These are phyloP conservation scores for Botryosphaeria dothidea DNA, from an alignment of 2,329 filamentous ascomycete species.

Conservation along the genomic window DNA sequence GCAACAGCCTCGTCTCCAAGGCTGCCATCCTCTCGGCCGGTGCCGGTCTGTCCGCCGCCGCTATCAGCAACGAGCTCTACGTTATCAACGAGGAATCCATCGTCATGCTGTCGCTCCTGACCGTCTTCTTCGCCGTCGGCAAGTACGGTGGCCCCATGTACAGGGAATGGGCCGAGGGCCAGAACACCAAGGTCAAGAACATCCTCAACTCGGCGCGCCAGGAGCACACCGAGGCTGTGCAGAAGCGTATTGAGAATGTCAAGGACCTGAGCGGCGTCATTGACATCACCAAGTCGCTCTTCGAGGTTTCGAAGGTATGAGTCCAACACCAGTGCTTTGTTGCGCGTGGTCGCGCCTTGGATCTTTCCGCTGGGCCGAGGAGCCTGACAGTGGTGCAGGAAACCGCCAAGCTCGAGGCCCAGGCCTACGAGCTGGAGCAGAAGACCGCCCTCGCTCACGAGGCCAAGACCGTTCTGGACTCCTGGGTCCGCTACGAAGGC, in stretches of 20 bases:
- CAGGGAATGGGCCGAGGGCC: slow-evolving; percentile 84
- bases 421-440: slow-evolving; percentile 98
- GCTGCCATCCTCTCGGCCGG: slow-evolving; percentile 93
- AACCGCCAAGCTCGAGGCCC: slow-evolving; percentile 91
- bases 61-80: slow-evolving; percentile 99
- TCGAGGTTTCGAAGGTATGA: slow-evolving; percentile 94
- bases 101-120: slow-evolving; percentile 87
- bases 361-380: slow-evolving; percentile 27
- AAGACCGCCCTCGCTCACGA: slow-evolving; percentile 87
- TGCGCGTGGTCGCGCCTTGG: neutral
- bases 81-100: slow-evolving; percentile 99
- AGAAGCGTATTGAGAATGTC: slow-evolving; percentile 90
- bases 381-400: slow-evolving; percentile 60
- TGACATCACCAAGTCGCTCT: slow-evolving; percentile 94
- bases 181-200: slow-evolving; percentile 89
- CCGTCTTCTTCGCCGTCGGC: slow-evolving; percentile 88
- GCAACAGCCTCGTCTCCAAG: slow-evolving; percentile 91
- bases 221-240: slow-evolving; percentile 94
- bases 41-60: slow-evolving; percentile 87
- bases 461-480: slow-evolving; percentile 94
- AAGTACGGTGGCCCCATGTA: slow-evolving; percentile 93
- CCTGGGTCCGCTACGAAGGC: slow-evolving; percentile 97
- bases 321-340: neutral
- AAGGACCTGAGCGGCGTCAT: slow-evolving; percentile 93
- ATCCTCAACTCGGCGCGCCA: slow-evolving; percentile 92